A percentile compares a stretch with the other conserved stretches of the same genome.
phyloP scores from a whole-genome alignment of 176 grass and related monocot genomes.

The Neostapfia colusana region DNA sequence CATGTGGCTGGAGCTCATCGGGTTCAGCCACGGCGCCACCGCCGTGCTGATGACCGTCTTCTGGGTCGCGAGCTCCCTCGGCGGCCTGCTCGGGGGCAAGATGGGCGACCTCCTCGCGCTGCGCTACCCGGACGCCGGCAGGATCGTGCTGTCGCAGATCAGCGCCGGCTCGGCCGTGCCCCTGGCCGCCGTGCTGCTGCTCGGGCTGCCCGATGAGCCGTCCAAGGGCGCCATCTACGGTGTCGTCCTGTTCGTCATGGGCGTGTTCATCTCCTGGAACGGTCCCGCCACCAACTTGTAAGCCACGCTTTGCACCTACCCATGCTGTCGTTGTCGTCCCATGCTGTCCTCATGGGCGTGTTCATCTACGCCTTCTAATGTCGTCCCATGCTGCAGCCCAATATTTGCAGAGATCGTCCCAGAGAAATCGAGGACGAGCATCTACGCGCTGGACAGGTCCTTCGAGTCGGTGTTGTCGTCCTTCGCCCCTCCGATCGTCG shows the following conservation, averaged over 20 bases:
- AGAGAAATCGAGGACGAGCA: slow-evolving; percentile 78
- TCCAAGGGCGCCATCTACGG: slow-evolving; percentile 46
- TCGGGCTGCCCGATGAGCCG: slow-evolving; percentile 58
- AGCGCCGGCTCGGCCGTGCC: slow-evolving; percentile 59
- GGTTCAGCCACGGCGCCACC: slow-evolving; percentile 57
- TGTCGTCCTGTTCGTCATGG: slow-evolving; percentile 55
- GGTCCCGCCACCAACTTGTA: slow-evolving; percentile 71
- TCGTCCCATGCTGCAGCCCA: slow-evolving; percentile 45
- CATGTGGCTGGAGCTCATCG: slow-evolving; percentile 92
- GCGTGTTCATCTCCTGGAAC: slow-evolving; percentile 70
- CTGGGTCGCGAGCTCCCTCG: slow-evolving; percentile 51
- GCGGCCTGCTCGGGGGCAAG: slow-evolving; percentile 57
- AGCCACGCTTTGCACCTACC: slow-evolving; percentile 10
- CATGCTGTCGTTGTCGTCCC: no score
- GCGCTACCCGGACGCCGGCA: slow-evolving; percentile 48
- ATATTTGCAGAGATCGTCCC: slow-evolving; percentile 96
- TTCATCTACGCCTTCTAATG: no score
- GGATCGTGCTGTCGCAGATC: slow-evolving; percentile 71
- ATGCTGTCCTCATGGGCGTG: no score
- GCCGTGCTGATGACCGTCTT: slow-evolving; percentile 55
- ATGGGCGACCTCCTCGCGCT: slow-evolving; percentile 57
- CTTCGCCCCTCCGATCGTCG: slow-evolving; percentile 78
- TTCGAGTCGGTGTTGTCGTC: slow-evolving; percentile 79
- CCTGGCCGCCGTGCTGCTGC: slow-evolving; percentile 51
- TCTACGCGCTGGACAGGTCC: slow-evolving; percentile 80